Evolutionary conservation across 1,139 yeast species (phyloP).

Genomic region (Kurtzmaniella quercitrusa): DNA sequence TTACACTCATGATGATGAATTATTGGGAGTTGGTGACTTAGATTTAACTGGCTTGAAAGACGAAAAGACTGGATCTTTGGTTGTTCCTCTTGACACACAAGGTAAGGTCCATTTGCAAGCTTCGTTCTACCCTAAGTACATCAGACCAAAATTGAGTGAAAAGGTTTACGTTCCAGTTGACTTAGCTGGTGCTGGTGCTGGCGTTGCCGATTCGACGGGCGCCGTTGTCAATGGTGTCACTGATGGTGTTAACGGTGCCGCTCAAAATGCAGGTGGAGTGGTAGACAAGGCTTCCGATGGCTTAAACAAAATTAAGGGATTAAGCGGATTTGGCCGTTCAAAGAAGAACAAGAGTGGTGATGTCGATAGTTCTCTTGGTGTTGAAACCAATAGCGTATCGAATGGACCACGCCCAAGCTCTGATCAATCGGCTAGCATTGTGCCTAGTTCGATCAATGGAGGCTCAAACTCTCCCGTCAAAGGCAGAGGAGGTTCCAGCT

Average conservation of each 20-base stretch:
- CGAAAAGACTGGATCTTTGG: constrained; percentile 39
- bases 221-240: constrained; percentile 28
- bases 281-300: constrained; percentile 41
- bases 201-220: constrained; percentile 26
- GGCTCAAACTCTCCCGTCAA: constrained; percentile 9
- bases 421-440: neutral
- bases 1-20: constrained; percentile 62
- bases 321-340: constrained; percentile 24
- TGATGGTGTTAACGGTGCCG: constrained; percentile 22
- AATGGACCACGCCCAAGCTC: constrained; percentile 7
- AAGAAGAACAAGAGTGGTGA: constrained; percentile 17
- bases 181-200: constrained; percentile 39
- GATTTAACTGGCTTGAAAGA: constrained; percentile 50
- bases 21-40: constrained; percentile 49
- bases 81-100: constrained; percentile 53
- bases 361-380: constrained; percentile 7
- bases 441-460: constrained; percentile 1
- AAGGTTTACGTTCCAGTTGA: constrained; percentile 39
- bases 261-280: constrained; percentile 35
- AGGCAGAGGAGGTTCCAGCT: constrained; percentile 6
- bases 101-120: constrained; percentile 54
- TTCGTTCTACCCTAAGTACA: constrained; percentile 60
- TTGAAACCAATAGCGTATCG: constrained; percentile 10
- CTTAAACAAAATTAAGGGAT: constrained; percentile 20
- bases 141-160: constrained; percentile 52